Evolutionary conservation across 2,329 filamentous ascomycete species (phyloP), one percentile per base, ranked within the genome.

Genomic region (Bipolaris bicolor): DNA sequence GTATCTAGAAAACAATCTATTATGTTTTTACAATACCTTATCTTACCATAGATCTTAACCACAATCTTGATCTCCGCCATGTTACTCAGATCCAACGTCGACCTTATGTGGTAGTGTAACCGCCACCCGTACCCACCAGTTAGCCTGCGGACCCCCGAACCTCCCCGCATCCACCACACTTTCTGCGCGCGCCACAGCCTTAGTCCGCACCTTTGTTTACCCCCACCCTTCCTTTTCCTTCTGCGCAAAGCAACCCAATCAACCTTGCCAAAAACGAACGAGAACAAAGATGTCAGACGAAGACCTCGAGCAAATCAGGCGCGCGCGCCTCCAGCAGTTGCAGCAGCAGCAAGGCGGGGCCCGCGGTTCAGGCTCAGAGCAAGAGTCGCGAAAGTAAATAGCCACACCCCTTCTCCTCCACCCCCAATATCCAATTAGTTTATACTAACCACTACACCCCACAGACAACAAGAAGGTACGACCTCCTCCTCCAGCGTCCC

Each of bases 301-400:
- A 67, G 87, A 89, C 73, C 79, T 89, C 56, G 87, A 89, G 74
- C 85, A 97, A 90, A 97, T 98, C 75, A 85, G 94, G 75, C 90
- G 91, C 78, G 94, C 94, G 71, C 92, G 95, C 62, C 88, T 97
- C 52, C 91, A 94, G 78, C 93, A 99, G 81, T 89, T 98, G 66
- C 95, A 96, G 78, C 85, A 92, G 69, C 83, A 86, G 10, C 29
- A 72, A 66, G 68, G 82, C 90, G 50, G 33, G 45, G 78, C 31
- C 79, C 79, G 81, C 59, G 82, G 80, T 64, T 81, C 77, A 50
- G 82, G 80, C 67, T 79, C 77, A 48, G 77, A 81, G 55, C 79
- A 90, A 62, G 86, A 91, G 55, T 83, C 90, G 72, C 84, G 84
- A 76, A 83, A 66, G 68, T 71, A 63, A 50, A 48, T 45, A 29